phyloP scores from a whole-genome alignment of 2,329 filamentous ascomycete species.

The Lasiodiplodia theobromae region DNA sequence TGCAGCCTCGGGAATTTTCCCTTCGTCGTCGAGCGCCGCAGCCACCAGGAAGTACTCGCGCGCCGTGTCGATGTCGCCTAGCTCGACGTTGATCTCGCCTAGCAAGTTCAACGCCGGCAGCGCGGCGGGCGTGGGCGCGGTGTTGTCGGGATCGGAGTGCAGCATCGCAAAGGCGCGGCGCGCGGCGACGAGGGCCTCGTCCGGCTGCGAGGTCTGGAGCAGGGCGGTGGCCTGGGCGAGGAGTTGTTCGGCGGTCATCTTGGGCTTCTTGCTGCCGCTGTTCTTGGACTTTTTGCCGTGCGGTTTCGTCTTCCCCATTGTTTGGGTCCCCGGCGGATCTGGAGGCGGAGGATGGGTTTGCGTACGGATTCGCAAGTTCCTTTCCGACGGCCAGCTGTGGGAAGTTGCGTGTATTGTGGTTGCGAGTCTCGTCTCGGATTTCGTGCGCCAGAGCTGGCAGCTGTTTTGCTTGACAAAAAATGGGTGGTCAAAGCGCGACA shows the following conservation, averaged over 20 bases:
- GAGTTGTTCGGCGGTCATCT: conserved; percentile 61
- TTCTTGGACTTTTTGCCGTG: conserved; percentile 51
- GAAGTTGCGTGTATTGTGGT: neutral
- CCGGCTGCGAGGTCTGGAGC: conserved; percentile 65
- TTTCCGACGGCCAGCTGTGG: neutral
- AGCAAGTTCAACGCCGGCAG: conserved; percentile 76
- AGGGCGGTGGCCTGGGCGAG: conserved; percentile 64
- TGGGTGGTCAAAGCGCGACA: conserved; percentile 20
- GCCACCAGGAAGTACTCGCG: conserved; percentile 75
- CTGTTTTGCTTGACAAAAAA: conserved; percentile 21
- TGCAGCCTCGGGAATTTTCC: conserved; percentile 70
- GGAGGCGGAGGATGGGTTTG: neutral
- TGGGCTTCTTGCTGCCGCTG: conserved; percentile 51
- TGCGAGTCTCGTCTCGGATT: neutral
- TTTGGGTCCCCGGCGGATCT: neutral
- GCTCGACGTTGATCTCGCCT: conserved; percentile 81
- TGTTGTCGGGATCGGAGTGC: conserved; percentile 44
- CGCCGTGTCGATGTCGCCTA: conserved; percentile 81
- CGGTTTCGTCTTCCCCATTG: conserved; percentile 62
- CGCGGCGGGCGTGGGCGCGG: conserved; percentile 51
- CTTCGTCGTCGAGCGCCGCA: conserved; percentile 77
- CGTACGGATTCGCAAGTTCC: neutral
- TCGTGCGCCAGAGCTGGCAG: neutral
- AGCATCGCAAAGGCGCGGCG: conserved; percentile 60
- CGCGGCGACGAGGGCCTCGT: conserved; percentile 63